A percentile compares a stretch with the other conserved stretches of the same genome.
These are phyloP conservation scores for Psidium guajava DNA, from an alignment of 345 rosid species.

Conservation along the genomic window DNA sequence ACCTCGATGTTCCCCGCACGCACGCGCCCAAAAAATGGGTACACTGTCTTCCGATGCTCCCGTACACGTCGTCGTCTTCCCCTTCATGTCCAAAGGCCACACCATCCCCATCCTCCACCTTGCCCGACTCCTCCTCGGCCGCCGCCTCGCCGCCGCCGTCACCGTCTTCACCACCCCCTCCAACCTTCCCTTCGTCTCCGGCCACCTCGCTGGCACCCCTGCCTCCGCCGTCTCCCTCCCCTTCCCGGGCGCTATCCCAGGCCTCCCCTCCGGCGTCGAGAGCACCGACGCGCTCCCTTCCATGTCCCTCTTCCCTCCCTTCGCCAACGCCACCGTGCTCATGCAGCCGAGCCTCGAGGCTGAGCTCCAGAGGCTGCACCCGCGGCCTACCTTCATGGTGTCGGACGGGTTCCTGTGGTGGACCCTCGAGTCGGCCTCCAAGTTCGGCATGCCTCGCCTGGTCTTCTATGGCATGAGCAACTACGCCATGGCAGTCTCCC, in stretches of 20 bases:
- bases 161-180: slow-evolving; percentile 67
- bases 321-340: slow-evolving; percentile 41
- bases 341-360: slow-evolving; percentile 50
- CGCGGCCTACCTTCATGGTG: slow-evolving; percentile 40
- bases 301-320: slow-evolving; percentile 33
- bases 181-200: slow-evolving; percentile 41
- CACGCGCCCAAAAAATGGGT: not conserved
- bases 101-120: slow-evolving; percentile 65
- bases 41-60: not conserved
- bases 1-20: not conserved
- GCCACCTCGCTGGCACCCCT: slow-evolving; percentile 23
- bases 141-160: slow-evolving; percentile 7
- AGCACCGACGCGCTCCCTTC: slow-evolving; percentile 69
- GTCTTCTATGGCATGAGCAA: slow-evolving; percentile 39
- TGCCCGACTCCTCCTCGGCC: slow-evolving; percentile 53
- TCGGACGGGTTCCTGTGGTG: slow-evolving; percentile 78
- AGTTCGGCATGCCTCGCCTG: slow-evolving; percentile 48
- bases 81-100: slow-evolving; percentile 86
- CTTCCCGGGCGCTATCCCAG: slow-evolving; percentile 35
- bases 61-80: slow-evolving; percentile 50
- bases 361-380: slow-evolving; percentile 19
- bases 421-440: slow-evolving; percentile 55
- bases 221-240: slow-evolving; percentile 34
- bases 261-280: slow-evolving; percentile 39
- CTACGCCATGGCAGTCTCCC: slow-evolving; percentile 6